Conservation (phyloP, 1,284 basidiomycete genomes). For the Leccinum fuscescens region DNA sequence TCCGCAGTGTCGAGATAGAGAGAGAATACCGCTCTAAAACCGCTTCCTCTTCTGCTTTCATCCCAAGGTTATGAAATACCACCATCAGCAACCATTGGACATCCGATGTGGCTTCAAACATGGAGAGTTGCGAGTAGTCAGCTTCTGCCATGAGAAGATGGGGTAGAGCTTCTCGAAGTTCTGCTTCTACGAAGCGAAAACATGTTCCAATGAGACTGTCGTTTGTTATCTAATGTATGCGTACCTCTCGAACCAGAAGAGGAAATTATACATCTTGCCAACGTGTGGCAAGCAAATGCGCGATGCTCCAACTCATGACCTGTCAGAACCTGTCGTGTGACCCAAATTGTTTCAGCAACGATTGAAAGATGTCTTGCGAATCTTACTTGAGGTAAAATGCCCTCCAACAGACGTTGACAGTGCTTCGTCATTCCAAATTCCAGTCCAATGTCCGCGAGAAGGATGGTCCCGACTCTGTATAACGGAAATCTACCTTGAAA, state of each 20-base stretch:
- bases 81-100: slow-evolving; percentile 69
- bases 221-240: slow-evolving; percentile 1
- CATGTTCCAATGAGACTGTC: slow-evolving; percentile 3
- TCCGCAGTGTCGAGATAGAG: slow-evolving; percentile 42
- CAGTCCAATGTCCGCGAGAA: slow-evolving; percentile 73
- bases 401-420: slow-evolving; percentile 62
- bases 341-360: neutral
- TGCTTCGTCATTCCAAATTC: slow-evolving; percentile 73
- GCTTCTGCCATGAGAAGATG: slow-evolving; percentile 64
- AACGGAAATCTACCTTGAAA: slow-evolving; percentile 65
- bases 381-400: slow-evolving; percentile 73
- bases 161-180: slow-evolving; percentile 53
- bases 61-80: slow-evolving; percentile 66
- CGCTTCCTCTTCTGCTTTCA: slow-evolving; percentile 53
- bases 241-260: slow-evolving; percentile 36
- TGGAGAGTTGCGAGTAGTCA: slow-evolving; percentile 59
- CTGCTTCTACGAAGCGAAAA: slow-evolving; percentile 24
- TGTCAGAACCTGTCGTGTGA: slow-evolving; percentile 52
- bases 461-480: slow-evolving; percentile 64
- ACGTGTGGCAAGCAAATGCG: slow-evolving; percentile 68
- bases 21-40: slow-evolving; percentile 49
- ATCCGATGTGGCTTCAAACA: slow-evolving; percentile 58
- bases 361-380: neutral
- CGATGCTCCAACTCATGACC: slow-evolving; percentile 73
- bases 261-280: slow-evolving; percentile 71